phyloP scores from a whole-genome alignment of 106 monocot species.

The Dendrobium chrysotoxum region DNA sequence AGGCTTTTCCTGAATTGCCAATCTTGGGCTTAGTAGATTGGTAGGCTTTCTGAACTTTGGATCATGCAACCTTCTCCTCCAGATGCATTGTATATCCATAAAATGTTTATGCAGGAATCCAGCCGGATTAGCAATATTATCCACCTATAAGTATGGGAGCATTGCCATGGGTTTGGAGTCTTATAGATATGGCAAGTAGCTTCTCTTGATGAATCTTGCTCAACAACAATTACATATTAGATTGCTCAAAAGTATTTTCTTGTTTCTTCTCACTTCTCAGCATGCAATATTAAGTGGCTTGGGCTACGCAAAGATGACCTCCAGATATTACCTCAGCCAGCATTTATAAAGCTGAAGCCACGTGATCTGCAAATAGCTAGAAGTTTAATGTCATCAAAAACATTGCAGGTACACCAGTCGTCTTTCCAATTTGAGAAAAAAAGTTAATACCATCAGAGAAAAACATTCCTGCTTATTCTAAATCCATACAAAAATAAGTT shows the following conservation, averaged over 20 bases:
- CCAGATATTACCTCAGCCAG: constrained; percentile 37
- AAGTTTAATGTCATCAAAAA: constrained; percentile 66
- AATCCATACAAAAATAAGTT: too few relatives aligned
- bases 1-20: constrained; percentile 53
- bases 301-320: constrained; percentile 72
- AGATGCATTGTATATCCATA: not conserved
- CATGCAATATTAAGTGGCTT: constrained; percentile 96
- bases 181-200: constrained; percentile 71
- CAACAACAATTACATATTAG: not conserved
- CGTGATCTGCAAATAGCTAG: constrained; percentile 73
- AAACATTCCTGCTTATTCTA: too few relatives aligned
- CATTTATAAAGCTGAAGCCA: constrained; percentile 47
- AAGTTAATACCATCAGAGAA: too few relatives aligned
- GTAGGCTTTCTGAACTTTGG: constrained; percentile 23
- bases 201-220: not conserved
- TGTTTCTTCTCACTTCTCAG: constrained; percentile 26
- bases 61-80: not conserved
- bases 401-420: constrained; percentile 41
- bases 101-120: constrained; percentile 71
- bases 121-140: constrained; percentile 81
- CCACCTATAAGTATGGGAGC: constrained; percentile 93
- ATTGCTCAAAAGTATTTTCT: constrained; percentile 5
- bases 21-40: constrained; percentile 87
- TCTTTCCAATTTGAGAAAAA: too few relatives aligned
- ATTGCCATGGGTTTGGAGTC: constrained; percentile 81